phyloP scores from a whole-genome alignment of 148 eudicot species.

The Rhododendron kiyosumense region DNA sequence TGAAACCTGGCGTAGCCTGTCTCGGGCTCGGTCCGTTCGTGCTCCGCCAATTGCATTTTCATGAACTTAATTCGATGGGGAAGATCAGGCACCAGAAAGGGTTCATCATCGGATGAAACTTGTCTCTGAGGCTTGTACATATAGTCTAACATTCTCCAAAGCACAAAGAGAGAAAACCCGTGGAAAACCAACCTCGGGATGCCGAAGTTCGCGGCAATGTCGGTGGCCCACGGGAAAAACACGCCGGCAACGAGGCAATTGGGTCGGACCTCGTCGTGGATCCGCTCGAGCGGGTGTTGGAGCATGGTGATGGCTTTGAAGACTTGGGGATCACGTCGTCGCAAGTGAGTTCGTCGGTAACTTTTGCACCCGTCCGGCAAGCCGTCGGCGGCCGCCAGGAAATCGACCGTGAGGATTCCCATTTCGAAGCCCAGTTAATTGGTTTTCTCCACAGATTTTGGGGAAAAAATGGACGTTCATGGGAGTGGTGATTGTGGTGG shows the following conservation, averaged over 20 bases:
- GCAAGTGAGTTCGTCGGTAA: constrained; percentile 9
- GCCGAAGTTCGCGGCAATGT: too few relatives aligned
- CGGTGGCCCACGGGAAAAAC: too few relatives aligned
- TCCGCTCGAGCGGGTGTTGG: too few relatives aligned
- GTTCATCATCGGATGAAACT: constrained; percentile 37
- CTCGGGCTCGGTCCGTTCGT: not conserved
- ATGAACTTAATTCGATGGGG: constrained; percentile 30
- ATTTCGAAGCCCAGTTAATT: not conserved
- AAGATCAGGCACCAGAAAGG: constrained; percentile 10
- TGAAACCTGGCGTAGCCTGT: not conserved
- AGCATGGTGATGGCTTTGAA: too few relatives aligned
- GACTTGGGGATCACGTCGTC: not conserved
- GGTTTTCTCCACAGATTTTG: constrained; percentile 11
- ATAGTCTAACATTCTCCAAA: too few relatives aligned
- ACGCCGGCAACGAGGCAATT: too few relatives aligned
- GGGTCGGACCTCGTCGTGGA: too few relatives aligned
- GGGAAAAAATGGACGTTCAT: constrained; percentile 25
- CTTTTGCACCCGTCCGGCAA: constrained; percentile 34
- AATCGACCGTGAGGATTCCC: constrained; percentile 10
- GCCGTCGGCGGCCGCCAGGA: constrained; percentile 32
- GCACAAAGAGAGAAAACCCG: too few relatives aligned
- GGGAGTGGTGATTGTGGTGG: constrained; percentile 50
- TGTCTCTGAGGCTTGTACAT: constrained; percentile 24
- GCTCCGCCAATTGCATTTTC: constrained; percentile 10
- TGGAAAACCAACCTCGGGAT: too few relatives aligned